These are phyloP conservation scores for Candida multigemmis DNA, from an alignment of 805 yeast species.

Conservation along the genomic window DNA sequence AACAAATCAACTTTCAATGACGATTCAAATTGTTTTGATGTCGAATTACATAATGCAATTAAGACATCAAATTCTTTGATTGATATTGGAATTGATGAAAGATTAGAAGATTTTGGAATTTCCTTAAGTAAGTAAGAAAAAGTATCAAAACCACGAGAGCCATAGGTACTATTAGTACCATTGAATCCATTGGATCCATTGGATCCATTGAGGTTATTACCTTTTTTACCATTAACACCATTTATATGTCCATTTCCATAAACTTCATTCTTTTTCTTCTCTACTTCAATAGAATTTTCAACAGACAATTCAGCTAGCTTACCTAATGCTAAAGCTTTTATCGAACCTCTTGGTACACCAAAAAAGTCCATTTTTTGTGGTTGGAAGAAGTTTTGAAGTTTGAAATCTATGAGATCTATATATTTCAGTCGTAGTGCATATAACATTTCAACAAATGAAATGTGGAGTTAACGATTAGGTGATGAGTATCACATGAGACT, in stretches of 20 bases:
- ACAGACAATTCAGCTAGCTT: slow-evolving; percentile 27
- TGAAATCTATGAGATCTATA: no score
- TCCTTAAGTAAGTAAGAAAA: no score
- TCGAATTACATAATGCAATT: slow-evolving; percentile 43
- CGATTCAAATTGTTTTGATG: slow-evolving; percentile 29
- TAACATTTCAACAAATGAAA: no score
- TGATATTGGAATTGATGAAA: slow-evolving; percentile 33
- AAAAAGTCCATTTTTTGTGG: slow-evolving; percentile 33
- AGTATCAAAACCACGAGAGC: no score
- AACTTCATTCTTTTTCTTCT: background rate
- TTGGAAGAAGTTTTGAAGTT: no score
- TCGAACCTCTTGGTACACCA: slow-evolving; percentile 28
- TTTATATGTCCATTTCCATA: slow-evolving; percentile 1
- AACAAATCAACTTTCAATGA: no score
- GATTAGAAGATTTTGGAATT: slow-evolving; percentile 1
- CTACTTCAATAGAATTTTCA: slow-evolving; percentile 8
- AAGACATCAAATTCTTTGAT: slow-evolving; percentile 48
- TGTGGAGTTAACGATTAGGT: no score
- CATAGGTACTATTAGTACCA: background rate
- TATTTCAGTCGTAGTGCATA: no score
- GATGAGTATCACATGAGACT: no score
- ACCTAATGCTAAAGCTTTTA: slow-evolving; percentile 28
- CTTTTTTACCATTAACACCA: background rate
- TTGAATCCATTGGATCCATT: no score
- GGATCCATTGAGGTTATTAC: slow-evolving; percentile 1